These are phyloP conservation scores for Lithospermum erythrorhizon DNA, from an alignment of 257 asterid genomes.

Conservation along the genomic window DNA sequence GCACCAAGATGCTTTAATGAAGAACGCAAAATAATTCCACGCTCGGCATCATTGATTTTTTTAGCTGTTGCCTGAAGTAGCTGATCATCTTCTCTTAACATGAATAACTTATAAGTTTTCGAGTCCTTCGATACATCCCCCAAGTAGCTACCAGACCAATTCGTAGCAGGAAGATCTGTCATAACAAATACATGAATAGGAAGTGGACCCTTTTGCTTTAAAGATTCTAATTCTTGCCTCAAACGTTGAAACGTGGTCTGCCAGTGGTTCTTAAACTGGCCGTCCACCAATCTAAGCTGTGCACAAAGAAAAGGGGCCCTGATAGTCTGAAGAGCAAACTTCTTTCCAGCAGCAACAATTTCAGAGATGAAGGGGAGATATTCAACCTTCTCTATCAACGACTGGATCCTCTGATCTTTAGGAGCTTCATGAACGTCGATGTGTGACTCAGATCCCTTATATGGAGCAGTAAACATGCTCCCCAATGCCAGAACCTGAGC, in stretches of 20 bases:
- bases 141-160: conserved; percentile 72
- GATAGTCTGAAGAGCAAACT: conserved; percentile 42
- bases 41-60: conserved; percentile 27
- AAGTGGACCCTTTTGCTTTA: conserved; percentile 43
- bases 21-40: conserved; percentile 21
- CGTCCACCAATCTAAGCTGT: conserved; percentile 83
- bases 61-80: conserved; percentile 43
- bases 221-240: conserved; percentile 43
- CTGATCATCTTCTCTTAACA: conserved; percentile 43
- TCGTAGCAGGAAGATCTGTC: conserved; percentile 75
- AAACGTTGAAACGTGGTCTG: conserved; percentile 41
- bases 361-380: conserved; percentile 70
- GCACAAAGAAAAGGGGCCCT: conserved; percentile 72
- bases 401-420: conserved; percentile 42
- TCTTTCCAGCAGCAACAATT: conserved; percentile 61
- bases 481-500: conserved; percentile 64
- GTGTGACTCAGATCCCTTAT: conserved; percentile 74
- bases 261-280: conserved; percentile 90
- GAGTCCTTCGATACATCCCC: conserved; percentile 49
- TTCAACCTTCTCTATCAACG: conserved; percentile 44
- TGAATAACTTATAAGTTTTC: conserved; percentile 39
- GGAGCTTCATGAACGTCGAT: conserved; percentile 69
- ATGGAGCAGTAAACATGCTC: conserved; percentile 70
- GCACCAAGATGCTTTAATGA: conserved; percentile 17
- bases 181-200: conserved; percentile 70